Evolutionary conservation across 768 basidiomycete genomes (phyloP).

Genomic region (Naganishia antarctica): DNA sequence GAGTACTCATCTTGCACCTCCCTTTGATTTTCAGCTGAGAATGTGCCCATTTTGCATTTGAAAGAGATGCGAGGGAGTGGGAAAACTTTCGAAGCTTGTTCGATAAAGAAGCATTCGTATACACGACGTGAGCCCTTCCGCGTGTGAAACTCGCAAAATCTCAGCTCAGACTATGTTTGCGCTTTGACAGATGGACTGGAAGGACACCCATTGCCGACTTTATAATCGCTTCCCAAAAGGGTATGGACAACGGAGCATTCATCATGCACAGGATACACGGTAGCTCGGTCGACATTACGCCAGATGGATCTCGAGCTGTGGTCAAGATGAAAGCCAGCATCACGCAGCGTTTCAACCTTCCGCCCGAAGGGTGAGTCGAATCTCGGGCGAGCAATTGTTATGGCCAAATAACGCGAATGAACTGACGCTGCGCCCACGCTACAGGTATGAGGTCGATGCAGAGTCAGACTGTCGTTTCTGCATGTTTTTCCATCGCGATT

Average conservation of each 20-base stretch:
- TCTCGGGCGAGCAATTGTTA: background rate
- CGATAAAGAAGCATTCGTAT: slow-evolving; percentile 21
- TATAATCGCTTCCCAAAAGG: slow-evolving; percentile 16
- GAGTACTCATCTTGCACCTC: background rate
- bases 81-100: slow-evolving; percentile 22
- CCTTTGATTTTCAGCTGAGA: background rate
- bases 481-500: slow-evolving; percentile 35
- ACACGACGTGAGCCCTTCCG: slow-evolving; percentile 9
- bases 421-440: background rate
- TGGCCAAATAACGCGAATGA: background rate
- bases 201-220: slow-evolving; percentile 9
- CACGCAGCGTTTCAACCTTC: slow-evolving; percentile 41
- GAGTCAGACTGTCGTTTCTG: slow-evolving; percentile 41
- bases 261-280: slow-evolving; percentile 36
- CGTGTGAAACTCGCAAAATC: too few species aligned
- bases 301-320: slow-evolving; percentile 29
- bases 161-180: background rate
- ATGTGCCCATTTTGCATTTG: too few species aligned
- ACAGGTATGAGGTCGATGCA: slow-evolving; percentile 37
- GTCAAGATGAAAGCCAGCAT: slow-evolving; percentile 33
- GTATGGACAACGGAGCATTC: slow-evolving; percentile 20
- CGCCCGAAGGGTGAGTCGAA: slow-evolving; percentile 27
- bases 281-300: slow-evolving; percentile 39
- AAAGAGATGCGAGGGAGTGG: slow-evolving; percentile 23
- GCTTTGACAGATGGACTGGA: slow-evolving; percentile 6